Evolutionary conservation across 2,329 filamentous ascomycete species (phyloP).

Genomic region (Exophiala sp.): DNA sequence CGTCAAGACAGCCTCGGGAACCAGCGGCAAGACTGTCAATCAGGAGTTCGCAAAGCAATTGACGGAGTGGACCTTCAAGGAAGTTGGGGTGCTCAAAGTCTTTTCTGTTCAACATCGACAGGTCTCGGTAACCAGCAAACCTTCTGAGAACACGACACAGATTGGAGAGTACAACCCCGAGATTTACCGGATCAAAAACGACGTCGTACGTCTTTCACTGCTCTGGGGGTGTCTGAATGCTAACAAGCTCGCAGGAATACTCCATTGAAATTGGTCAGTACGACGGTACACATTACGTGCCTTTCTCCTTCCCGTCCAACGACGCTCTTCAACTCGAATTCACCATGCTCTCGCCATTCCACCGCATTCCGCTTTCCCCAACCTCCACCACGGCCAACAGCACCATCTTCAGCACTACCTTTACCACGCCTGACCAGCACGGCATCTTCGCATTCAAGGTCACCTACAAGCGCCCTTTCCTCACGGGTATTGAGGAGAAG

Average conservation of each 20-base stretch:
- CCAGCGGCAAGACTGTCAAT: slow-evolving; percentile 67
- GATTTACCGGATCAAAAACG: slow-evolving; percentile 94
- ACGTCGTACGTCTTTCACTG: slow-evolving; percentile 67
- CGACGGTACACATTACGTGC: slow-evolving; percentile 66
- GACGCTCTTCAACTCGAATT: slow-evolving; percentile 92
- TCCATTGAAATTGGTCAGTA: slow-evolving; percentile 88
- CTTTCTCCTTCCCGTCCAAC: slow-evolving; percentile 65
- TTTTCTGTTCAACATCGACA: slow-evolving; percentile 74
- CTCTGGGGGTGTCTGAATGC: slow-evolving; percentile 11
- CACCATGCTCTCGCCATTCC: slow-evolving; percentile 97
- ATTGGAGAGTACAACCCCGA: slow-evolving; percentile 63
- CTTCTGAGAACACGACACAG: slow-evolving; percentile 48
- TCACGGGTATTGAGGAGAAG: slow-evolving; percentile 89
- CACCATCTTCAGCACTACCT: slow-evolving; percentile 69
- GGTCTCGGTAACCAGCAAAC: slow-evolving; percentile 48
- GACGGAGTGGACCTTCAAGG: slow-evolving; percentile 94
- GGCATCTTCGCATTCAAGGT: slow-evolving; percentile 98
- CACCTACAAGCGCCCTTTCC: slow-evolving; percentile 94
- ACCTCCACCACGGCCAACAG: slow-evolving; percentile 59
- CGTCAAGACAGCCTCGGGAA: slow-evolving; percentile 58
- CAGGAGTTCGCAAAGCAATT: slow-evolving; percentile 79
- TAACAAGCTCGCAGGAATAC: slow-evolving; percentile 61
- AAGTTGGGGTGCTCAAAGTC: slow-evolving; percentile 83
- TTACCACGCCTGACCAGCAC: slow-evolving; percentile 90
- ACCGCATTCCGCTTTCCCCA: slow-evolving; percentile 71